These are phyloP conservation scores for Cystobasidiaceae sp. DNA, from an alignment of 1,284 basidiomycete genomes.

Conservation along the genomic window DNA sequence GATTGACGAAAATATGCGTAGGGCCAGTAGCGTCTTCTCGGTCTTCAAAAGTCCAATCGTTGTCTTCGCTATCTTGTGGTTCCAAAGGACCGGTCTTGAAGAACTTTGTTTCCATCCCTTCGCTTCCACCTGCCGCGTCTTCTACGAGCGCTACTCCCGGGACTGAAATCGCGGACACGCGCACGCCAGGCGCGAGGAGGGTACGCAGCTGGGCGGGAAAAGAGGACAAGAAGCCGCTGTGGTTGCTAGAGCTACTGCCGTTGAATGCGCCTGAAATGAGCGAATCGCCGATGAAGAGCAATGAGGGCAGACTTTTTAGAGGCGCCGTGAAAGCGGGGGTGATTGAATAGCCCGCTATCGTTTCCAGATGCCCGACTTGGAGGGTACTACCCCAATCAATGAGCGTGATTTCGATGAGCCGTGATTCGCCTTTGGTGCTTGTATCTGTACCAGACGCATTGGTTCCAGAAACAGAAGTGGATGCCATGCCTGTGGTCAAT, in stretches of 20 bases:
- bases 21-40: constrained; percentile 21
- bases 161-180: constrained; percentile 8
- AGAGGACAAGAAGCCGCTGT: constrained; percentile 19
- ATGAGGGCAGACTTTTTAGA: constrained; percentile 1
- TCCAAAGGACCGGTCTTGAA: constrained; percentile 24
- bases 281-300: constrained; percentile 26
- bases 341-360: neutral
- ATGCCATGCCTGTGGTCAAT: no score
- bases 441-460: neutral
- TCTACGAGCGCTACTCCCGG: constrained; percentile 20
- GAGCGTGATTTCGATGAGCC: constrained; percentile 20
- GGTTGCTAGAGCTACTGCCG: no score
- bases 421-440: neutral
- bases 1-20: constrained; percentile 27
- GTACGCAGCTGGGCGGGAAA: constrained; percentile 3
- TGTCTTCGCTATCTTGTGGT: neutral
- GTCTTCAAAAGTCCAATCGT: constrained; percentile 24
- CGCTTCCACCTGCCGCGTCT: neutral
- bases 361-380: constrained; percentile 12
- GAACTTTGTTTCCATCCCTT: constrained; percentile 26
- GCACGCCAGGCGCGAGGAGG: constrained; percentile 5
- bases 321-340: constrained; percentile 7
- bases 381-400: constrained; percentile 25
- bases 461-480: neutral
- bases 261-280: constrained; percentile 4